Conservation (phyloP, 805 yeast species). For the Kazachstania africana region DNA sequence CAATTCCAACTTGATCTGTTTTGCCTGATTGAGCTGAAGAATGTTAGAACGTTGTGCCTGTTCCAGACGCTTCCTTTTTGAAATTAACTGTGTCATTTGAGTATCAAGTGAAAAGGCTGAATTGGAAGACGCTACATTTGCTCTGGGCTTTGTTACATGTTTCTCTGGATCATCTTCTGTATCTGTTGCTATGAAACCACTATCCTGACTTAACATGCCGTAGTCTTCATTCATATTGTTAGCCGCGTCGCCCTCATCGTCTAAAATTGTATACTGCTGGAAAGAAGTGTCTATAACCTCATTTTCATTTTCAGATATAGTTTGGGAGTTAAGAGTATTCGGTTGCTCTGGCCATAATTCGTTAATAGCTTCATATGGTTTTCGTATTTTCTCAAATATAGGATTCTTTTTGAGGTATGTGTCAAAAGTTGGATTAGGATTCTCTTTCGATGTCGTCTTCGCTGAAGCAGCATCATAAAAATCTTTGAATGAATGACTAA, state of each 20-base stretch:
- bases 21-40: background rate
- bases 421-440: slow-evolving; percentile 5
- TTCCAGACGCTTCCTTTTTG: too few species aligned
- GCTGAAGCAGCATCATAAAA: too few species aligned
- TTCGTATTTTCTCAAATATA: slow-evolving; percentile 18
- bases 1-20: background rate
- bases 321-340: background rate
- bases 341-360: slow-evolving; percentile 20
- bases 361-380: slow-evolving; percentile 23
- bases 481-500: background rate
- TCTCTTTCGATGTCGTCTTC: slow-evolving; percentile 1
- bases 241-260: background rate
- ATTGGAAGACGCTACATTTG: too few species aligned
- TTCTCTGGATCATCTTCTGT: background rate
- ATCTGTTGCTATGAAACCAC: background rate
- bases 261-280: slow-evolving; percentile 2
- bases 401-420: slow-evolving; percentile 14
- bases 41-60: slow-evolving; percentile 3
- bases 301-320: background rate
- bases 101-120: slow-evolving; percentile 10
- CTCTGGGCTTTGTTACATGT: too few species aligned
- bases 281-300: background rate
- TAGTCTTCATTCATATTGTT: background rate
- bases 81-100: slow-evolving; percentile 15
- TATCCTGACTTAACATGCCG: background rate